These are phyloP conservation scores for Speleostelium caveatum DNA, from an alignment of 78 protist species.

Conservation along the genomic window DNA sequence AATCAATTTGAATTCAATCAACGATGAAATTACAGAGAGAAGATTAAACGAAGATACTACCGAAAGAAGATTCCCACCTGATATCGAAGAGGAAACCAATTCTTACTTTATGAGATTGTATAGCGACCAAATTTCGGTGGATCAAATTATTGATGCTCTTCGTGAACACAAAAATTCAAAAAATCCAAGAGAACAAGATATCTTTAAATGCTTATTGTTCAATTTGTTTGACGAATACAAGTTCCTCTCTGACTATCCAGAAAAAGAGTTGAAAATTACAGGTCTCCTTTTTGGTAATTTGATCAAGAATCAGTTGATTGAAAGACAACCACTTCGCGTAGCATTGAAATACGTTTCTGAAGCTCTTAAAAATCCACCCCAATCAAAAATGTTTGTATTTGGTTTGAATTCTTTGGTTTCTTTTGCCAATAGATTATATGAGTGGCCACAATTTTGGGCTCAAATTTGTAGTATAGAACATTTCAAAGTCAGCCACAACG, in stretches of 20 bases:
- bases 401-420: conserved; percentile 90
- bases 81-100: conserved; percentile 92
- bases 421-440: conserved; percentile 87
- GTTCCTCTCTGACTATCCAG: conserved; percentile 93
- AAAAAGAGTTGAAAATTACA: conserved; percentile 91
- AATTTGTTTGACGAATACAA: conserved; percentile 96
- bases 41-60: background rate
- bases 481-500: conserved; percentile 47
- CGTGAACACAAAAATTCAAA: conserved; percentile 75
- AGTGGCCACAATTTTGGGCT: conserved; percentile 96
- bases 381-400: conserved; percentile 87
- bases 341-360: conserved; percentile 92
- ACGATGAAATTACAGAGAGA: conserved; percentile 3
- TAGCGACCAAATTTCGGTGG: conserved; percentile 66
- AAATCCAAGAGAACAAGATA: conserved; percentile 78
- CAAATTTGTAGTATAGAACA: conserved; percentile 74
- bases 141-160: conserved; percentile 74
- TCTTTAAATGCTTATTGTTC: conserved; percentile 93
- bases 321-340: conserved; percentile 44
- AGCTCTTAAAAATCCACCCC: conserved; percentile 74
- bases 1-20: background rate
- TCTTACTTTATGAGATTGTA: conserved; percentile 87
- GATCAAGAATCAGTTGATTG: conserved; percentile 90
- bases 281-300: conserved; percentile 94
- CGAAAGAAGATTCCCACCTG: conserved; percentile 69